Conservation (phyloP, 2,329 filamentous ascomycete species). For the Chaetomium sp. region DNA sequence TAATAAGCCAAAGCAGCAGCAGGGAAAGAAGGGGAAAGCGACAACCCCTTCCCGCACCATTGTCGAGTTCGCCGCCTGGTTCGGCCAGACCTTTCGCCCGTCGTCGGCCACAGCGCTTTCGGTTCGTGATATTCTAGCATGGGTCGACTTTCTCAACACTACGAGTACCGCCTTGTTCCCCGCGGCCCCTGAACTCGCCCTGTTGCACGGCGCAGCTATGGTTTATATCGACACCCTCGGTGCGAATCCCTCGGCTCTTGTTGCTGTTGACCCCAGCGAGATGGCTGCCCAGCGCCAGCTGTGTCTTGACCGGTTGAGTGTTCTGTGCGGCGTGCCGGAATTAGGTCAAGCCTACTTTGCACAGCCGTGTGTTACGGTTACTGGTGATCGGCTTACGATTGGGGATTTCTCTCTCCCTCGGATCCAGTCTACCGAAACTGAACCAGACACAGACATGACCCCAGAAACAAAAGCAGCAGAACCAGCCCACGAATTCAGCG, state of each 20-base stretch:
- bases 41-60: slow-evolving; percentile 57
- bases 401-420: slow-evolving; percentile 54
- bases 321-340: slow-evolving; percentile 58
- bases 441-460: too few species aligned
- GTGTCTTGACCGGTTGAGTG: slow-evolving; percentile 67
- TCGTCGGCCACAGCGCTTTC: slow-evolving; percentile 73
- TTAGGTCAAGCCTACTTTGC: slow-evolving; percentile 59
- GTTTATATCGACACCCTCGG: slow-evolving; percentile 95
- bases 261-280: slow-evolving; percentile 63
- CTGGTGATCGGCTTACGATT: slow-evolving; percentile 52
- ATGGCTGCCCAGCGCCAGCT: slow-evolving; percentile 63
- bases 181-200: slow-evolving; percentile 36
- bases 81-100: slow-evolving; percentile 73
- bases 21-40: slow-evolving; percentile 4
- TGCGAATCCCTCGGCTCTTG: slow-evolving; percentile 84
- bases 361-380: slow-evolving; percentile 51
- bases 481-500: slow-evolving; percentile 69
- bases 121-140: slow-evolving; percentile 84
- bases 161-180: slow-evolving; percentile 34
- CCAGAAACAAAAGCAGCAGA: slow-evolving; percentile 28
- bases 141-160: slow-evolving; percentile 87
- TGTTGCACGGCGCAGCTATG: slow-evolving; percentile 83
- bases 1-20: slow-evolving; percentile 37
- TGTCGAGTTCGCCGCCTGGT: slow-evolving; percentile 88
- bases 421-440: too few species aligned